phyloP scores from a whole-genome alignment of 495 filamentous ascomycete species.

The Aspergillus bridgeri region DNA sequence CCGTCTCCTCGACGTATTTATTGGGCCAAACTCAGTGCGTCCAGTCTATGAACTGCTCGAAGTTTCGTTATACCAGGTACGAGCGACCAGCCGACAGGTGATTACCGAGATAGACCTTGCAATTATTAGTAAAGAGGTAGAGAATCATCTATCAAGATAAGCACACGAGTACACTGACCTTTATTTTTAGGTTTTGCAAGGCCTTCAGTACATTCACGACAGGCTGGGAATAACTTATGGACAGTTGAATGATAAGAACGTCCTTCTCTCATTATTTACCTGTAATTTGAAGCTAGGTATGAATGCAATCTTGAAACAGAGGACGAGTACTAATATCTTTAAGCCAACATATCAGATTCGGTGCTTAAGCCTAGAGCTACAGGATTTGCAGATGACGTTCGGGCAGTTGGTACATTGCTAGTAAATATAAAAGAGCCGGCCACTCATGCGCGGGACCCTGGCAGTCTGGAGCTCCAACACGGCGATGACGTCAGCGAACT shows the following conservation, averaged over 20 bases:
- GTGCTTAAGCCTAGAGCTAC: background rate
- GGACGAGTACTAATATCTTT: background rate
- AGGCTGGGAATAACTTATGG: slow-evolving; percentile 5
- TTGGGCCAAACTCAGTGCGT: background rate
- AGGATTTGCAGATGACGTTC: background rate
- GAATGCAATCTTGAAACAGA: background rate
- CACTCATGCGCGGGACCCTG: background rate
- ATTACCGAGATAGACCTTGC: slow-evolving; percentile 5
- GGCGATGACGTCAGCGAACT: slow-evolving; percentile 4
- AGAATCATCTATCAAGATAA: background rate
- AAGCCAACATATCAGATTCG: slow-evolving; percentile 5
- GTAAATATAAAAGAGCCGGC: slow-evolving; percentile 4
- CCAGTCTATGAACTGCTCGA: slow-evolving; percentile 3
- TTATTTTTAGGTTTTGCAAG: slow-evolving; percentile 2
- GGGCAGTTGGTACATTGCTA: slow-evolving; percentile 1
- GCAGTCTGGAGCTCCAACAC: background rate
- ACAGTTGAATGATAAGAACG: background rate
- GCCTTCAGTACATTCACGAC: slow-evolving; percentile 4
- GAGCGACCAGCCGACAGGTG: slow-evolving; percentile 3
- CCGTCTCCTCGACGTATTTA: background rate
- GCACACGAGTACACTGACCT: background rate
- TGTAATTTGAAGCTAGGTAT: slow-evolving; percentile 3
- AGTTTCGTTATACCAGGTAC: slow-evolving; percentile 4
- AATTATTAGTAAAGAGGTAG: slow-evolving; percentile 6
- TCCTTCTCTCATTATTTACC: background rate